Evolutionary conservation across 2,329 filamentous ascomycete genomes (phyloP).

Genomic region (Colletotrichum eleusines): DNA sequence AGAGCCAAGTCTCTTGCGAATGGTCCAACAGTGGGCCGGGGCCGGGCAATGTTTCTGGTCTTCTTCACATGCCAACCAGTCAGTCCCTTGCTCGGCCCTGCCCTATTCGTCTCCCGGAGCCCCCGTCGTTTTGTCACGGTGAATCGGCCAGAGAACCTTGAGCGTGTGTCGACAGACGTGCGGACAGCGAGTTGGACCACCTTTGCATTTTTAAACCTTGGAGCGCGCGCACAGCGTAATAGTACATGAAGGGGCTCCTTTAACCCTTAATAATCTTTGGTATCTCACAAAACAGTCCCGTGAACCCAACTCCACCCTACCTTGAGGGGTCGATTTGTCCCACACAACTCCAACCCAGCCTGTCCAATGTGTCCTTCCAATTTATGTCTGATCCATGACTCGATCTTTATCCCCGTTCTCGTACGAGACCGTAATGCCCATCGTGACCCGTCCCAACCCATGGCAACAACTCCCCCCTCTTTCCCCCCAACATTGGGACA

Average conservation of each 20-base stretch:
- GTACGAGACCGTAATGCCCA: neutral
- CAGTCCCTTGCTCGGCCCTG: neutral
- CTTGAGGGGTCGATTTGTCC: neutral
- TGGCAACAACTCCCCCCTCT: slow-evolving; percentile 9
- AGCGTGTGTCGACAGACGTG: neutral
- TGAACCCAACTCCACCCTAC: slow-evolving; percentile 17
- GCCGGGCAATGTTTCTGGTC: neutral
- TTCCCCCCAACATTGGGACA: neutral
- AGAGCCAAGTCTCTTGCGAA: slow-evolving; percentile 5
- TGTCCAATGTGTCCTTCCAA: neutral
- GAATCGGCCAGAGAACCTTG: neutral
- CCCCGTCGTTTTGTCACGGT: neutral
- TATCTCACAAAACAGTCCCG: slow-evolving; percentile 31
- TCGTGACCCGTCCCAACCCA: slow-evolving; percentile 7
- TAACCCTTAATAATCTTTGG: slow-evolving; percentile 19
- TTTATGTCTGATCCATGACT: slow-evolving; percentile 3
- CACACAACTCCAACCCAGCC: slow-evolving; percentile 11
- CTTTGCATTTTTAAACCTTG: neutral
- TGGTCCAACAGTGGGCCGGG: neutral
- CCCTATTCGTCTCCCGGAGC: neutral
- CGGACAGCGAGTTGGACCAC: neutral
- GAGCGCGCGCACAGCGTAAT: neutral
- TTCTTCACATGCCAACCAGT: slow-evolving; percentile 3
- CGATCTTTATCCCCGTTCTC: neutral
- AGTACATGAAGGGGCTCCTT: slow-evolving; percentile 5